Evolutionary conservation across 208 protist species (phyloP), one percentile per base, ranked within the genome.

Genomic region (Crithidia fasciculata): DNA sequence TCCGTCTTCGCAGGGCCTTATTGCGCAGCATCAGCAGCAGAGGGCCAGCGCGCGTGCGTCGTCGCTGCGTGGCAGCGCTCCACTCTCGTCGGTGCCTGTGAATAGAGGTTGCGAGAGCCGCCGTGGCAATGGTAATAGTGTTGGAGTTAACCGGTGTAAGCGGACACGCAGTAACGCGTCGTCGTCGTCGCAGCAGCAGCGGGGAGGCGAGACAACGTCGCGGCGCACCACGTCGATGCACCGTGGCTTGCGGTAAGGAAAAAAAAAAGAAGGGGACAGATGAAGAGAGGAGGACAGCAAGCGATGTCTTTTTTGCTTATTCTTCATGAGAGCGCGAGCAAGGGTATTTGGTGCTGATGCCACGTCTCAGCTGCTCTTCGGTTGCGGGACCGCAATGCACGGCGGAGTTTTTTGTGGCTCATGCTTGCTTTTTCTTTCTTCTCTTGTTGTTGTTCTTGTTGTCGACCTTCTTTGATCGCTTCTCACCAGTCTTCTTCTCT

Each of bases 131-230:
- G 57, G 54, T 7, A 0, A 16, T 5, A 13, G 47, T 5, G 55
- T n/a, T 50, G 8, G 5, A 0, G 28, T 4, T 10, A 37, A 18
- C 6, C 41, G 64, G 8, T 28, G n/a, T 13, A 79, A 79, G 74
- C 67, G 74, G 16, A 60, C 74, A 13, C 74, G 74, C 44, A 79
- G 74, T 61, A 70, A 55, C 15, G 58, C 41, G 41, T 54, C 49
- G 4, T 74, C 74, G 28, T 53, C 43, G 59, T 28, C 28, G 28
- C 28, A 28, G 28, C 28, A 28, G 28, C 28, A 28, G 28, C 28
- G 28, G 28, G 16, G 64, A 2, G 64, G 64, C 7, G 64, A 69
- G 3, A 39, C 43, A 18, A 16, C 64, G 18, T 41, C 72, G n/a
- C 72, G 55, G 16, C 72, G 63, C 57, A 62, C 72, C 5, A 77